Base-by-base conservation (phyloP, 352 stramenopile genomes). In the Plasmopara viticola region DNA sequence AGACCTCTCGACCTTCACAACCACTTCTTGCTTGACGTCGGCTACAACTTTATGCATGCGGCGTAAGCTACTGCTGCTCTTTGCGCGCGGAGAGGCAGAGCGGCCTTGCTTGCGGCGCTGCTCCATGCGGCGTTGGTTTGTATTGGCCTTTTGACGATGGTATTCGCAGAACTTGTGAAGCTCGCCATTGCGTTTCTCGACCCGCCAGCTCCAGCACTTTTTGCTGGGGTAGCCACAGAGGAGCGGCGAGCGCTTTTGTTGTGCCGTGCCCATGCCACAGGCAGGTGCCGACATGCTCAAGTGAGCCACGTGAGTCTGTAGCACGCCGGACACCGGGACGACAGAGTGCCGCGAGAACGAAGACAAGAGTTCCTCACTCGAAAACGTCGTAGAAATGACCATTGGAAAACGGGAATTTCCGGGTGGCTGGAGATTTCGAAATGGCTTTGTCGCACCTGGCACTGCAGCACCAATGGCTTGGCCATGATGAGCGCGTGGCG, bases 111-210 rank as follows among this genome's bases (percentile, higher is more conserved):
- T 90, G 53, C 77, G 74, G 39, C 79, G 77, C 62, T 87, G 76
- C 68, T 90, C 79, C 79, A 90, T 87, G 51, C 75, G 77, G 30
- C 79, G 81, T 66, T 91, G 81, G 67, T 89, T 88, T 34, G 77
- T 86, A 66, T 89, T 91, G 58, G 78, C 78, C 58, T 90, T 89
- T 51, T 89, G 74, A 30, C 81, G 81, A 58, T 91, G 81, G 62
- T 87, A 91, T 58, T 91, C 78, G 61, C 81, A 91, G 45, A 91
- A 87, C 64, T 88, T 89, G 71, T 91, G 81, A 53, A 90, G 65
- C 65, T 88, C 77, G 41, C 81, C 81, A 43, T 90, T 91, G 62
- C 78, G 74, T 62, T 91, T 91, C 57, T 85, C 72, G 2, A 87
- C 78, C 50, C 78, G 81, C 63, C 66, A 70, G 57, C 80, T 88